Percentiles rank a stretch among this genome's conserved stretches.
These are phyloP conservation scores for Lachancea thermotolerans DNA, from an alignment of 805 yeast species.

Conservation along the genomic window DNA sequence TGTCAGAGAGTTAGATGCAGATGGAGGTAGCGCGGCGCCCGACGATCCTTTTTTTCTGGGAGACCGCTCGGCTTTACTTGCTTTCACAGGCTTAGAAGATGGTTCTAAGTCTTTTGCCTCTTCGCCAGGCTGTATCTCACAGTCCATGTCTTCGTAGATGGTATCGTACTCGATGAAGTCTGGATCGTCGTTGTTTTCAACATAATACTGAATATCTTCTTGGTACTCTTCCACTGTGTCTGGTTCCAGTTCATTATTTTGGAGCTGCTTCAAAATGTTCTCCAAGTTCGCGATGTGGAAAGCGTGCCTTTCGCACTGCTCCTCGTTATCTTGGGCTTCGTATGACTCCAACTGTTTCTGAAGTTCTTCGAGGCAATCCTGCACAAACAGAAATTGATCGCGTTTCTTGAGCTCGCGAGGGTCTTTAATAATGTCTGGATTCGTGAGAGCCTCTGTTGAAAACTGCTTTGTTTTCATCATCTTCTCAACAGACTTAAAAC, in stretches of 20 bases:
- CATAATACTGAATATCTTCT: constrained; percentile 89
- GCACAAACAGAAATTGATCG: constrained; percentile 64
- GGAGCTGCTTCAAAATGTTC: constrained; percentile 64
- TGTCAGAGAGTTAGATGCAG: neutral
- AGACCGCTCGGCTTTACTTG: constrained; percentile 23
- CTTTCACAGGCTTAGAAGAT: constrained; percentile 2
- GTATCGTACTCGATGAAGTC: constrained; percentile 93
- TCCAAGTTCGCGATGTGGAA: constrained; percentile 78
- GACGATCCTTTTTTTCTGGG: constrained; percentile 35
- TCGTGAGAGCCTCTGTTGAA: constrained; percentile 84
- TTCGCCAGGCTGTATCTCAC: constrained; percentile 41
- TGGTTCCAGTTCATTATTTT: constrained; percentile 72
- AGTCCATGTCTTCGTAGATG: constrained; percentile 78
- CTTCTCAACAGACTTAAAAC: constrained; percentile 90
- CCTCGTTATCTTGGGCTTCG: constrained; percentile 65
- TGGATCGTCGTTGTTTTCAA: constrained; percentile 87
- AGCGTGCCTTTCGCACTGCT: constrained; percentile 62
- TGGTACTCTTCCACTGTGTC: constrained; percentile 68
- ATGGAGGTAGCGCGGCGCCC: constrained; percentile 12
- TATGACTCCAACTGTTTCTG: constrained; percentile 72
- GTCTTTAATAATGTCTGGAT: constrained; percentile 53
- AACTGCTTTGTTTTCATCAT: constrained; percentile 90
- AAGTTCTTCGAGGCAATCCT: constrained; percentile 68
- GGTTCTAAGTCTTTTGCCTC: constrained; percentile 28
- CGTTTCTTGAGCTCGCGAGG: constrained; percentile 76